Evolutionary conservation across 1,284 basidiomycete species (phyloP).

Genomic region (Rhodotorula glutinis): DNA sequence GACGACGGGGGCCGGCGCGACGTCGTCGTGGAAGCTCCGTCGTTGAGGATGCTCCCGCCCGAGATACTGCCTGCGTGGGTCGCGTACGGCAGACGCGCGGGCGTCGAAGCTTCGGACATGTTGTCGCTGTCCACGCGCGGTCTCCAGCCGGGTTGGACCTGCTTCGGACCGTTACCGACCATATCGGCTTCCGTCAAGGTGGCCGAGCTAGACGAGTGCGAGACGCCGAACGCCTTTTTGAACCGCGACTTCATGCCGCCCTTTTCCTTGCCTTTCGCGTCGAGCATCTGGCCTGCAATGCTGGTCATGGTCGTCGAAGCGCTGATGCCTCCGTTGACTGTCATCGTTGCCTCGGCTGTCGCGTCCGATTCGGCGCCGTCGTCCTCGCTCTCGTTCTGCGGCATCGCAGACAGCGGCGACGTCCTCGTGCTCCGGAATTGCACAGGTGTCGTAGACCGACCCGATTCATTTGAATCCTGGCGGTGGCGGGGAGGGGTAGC

Average conservation of each 20-base stretch:
- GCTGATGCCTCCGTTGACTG: constrained; percentile 2
- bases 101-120: constrained; percentile 11
- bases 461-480: constrained; percentile 22
- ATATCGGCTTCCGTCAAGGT: constrained; percentile 17
- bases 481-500: not conserved
- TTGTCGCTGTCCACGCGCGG: constrained; percentile 12
- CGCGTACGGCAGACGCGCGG: constrained; percentile 1
- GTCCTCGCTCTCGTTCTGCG: constrained; percentile 5
- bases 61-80: constrained; percentile 12
- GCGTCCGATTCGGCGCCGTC: constrained; percentile 32
- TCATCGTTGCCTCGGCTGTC: constrained; percentile 30
- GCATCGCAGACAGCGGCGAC: constrained; percentile 17
- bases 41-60: constrained; percentile 8
- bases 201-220: constrained; percentile 11
- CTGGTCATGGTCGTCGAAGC: constrained; percentile 3
- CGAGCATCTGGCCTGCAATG: not conserved
- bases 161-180: constrained; percentile 27
- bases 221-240: constrained; percentile 36
- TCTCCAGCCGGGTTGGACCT: not conserved
- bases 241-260: constrained; percentile 32
- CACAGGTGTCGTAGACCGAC: constrained; percentile 24
- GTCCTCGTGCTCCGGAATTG: constrained; percentile 8
- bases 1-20: constrained; percentile 12
- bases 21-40: constrained; percentile 24
- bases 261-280: constrained; percentile 18